These are phyloP conservation scores for Aspergillaceae sp. DNA, from an alignment of 2,329 filamentous ascomycete genomes.

Conservation along the genomic window DNA sequence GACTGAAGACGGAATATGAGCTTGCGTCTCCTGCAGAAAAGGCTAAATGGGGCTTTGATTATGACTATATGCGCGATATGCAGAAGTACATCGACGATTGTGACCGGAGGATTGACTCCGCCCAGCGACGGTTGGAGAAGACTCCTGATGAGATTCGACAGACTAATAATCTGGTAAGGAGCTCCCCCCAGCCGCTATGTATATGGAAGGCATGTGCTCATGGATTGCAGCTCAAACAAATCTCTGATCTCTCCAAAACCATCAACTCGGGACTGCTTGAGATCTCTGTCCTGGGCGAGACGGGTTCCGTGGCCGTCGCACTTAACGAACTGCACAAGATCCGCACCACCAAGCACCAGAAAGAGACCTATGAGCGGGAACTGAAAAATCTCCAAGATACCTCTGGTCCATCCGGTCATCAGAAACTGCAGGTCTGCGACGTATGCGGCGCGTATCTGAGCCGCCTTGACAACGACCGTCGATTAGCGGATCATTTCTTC, in stretches of 20 bases:
- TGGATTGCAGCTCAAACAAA: constrained; percentile 58
- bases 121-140: constrained; percentile 87
- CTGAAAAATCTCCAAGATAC: constrained; percentile 87
- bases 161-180: constrained; percentile 67
- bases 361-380: constrained; percentile 76
- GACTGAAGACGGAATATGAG: constrained; percentile 82
- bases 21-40: constrained; percentile 61
- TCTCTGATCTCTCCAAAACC: constrained; percentile 67
- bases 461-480: constrained; percentile 84
- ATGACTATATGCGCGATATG: constrained; percentile 93
- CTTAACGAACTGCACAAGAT: constrained; percentile 84
- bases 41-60: constrained; percentile 79
- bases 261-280: constrained; percentile 79
- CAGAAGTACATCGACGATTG: constrained; percentile 96
- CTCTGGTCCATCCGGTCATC: constrained; percentile 83
- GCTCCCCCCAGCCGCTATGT: too few relatives aligned
- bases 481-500: constrained; percentile 94
- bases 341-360: constrained; percentile 68
- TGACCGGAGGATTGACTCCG: constrained; percentile 83
- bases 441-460: constrained; percentile 94
- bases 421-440: constrained; percentile 97
- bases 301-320: constrained; percentile 69
- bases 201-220: too few relatives aligned
- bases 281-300: constrained; percentile 74
- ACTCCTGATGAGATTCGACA: constrained; percentile 95